Evolutionary conservation across 129 eudicot genomes (phyloP), one percentile per base, ranked within the genome.

Genomic region (Pulicaria dysenterica): DNA sequence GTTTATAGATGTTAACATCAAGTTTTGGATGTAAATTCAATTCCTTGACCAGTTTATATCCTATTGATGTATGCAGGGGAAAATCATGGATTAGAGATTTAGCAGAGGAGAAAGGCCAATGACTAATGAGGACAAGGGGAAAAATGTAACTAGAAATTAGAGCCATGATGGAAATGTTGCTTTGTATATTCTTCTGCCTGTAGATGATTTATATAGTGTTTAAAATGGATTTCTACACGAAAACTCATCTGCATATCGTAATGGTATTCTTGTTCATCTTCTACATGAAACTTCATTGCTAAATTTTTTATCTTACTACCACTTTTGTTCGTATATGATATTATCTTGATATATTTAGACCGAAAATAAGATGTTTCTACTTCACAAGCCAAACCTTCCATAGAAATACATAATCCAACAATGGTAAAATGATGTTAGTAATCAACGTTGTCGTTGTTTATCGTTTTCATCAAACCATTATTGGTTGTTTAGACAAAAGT

Each of bases 1-100:
- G 19, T 15, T 75, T 24, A 16, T 39, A 51, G 24, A 79, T 78
- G 77, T 87, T 87, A 31, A 74, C 61, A 11, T 74, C 79, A 36
- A 50, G 84, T 80, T 83, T 70, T 19, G 91, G 95, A 45, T 81
- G 82, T 79, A 87, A 69, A 56, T 87, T 85, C 9, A 87, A 76
- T 36, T 37, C 63, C 60, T 77, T 81, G 69, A 90, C 83, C 60
- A 90, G 53, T 64, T 79, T 67, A 37, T 74, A 74, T 1, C 79
- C 40, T 49, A 73, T 78, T 42, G 68, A 47, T 78, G 75, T 56
- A 34, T 77, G 69, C 79, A 47, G 44, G 34, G 58, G 37, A 65
- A 59, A 50, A 65, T 65, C 49, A 15, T 59, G 69, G 16, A 58
- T 13, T 6, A 15, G 69, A 48, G 77, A 72, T 72, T 4, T 34